Percentiles rank a stretch among this genome's conserved stretches.
These are phyloP conservation scores for Phytophthora cryptogea DNA, from an alignment of 352 stramenopile genomes.

Conservation along the genomic window DNA sequence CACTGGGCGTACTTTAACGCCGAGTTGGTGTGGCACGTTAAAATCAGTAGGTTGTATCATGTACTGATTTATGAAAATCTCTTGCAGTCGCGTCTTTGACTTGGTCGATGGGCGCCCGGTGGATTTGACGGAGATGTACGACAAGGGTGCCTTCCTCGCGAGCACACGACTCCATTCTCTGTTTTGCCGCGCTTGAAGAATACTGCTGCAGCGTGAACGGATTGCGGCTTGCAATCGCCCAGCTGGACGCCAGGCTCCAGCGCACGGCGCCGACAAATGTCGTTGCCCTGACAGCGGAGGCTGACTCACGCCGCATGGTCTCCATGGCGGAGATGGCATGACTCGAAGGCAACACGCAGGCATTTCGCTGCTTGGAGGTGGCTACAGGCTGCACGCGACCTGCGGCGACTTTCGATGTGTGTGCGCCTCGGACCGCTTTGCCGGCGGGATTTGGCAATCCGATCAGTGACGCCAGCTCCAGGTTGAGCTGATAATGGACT, in stretches of 20 bases:
- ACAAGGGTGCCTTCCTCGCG: constrained; percentile 7
- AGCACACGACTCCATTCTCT: constrained; percentile 20
- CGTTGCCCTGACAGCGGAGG: background rate
- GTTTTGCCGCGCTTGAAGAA: constrained; percentile 28
- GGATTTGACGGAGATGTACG: constrained; percentile 4
- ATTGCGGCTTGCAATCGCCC: constrained; percentile 7
- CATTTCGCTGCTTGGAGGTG: background rate
- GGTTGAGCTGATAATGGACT: background rate
- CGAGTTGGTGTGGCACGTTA: no score
- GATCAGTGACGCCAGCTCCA: constrained; percentile 26
- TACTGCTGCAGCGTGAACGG: constrained; percentile 14
- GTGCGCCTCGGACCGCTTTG: constrained; percentile 17
- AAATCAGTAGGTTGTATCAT: no score
- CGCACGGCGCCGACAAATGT: background rate
- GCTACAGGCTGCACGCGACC: background rate
- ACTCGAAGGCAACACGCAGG: background rate
- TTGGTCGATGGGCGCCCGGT: constrained; percentile 5
- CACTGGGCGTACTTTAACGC: no score
- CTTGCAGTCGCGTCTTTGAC: background rate
- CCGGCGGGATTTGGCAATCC: constrained; percentile 15
- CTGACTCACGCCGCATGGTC: background rate
- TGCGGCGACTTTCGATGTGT: constrained; percentile 7
- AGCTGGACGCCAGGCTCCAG: background rate
- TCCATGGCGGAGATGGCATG: constrained; percentile 3
- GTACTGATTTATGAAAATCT: no score